A percentile compares a stretch with the other conserved stretches of the same genome.
These are phyloP conservation scores for Rutstroemia sp. DNA, from an alignment of 2,329 filamentous ascomycete genomes.

Conservation along the genomic window DNA sequence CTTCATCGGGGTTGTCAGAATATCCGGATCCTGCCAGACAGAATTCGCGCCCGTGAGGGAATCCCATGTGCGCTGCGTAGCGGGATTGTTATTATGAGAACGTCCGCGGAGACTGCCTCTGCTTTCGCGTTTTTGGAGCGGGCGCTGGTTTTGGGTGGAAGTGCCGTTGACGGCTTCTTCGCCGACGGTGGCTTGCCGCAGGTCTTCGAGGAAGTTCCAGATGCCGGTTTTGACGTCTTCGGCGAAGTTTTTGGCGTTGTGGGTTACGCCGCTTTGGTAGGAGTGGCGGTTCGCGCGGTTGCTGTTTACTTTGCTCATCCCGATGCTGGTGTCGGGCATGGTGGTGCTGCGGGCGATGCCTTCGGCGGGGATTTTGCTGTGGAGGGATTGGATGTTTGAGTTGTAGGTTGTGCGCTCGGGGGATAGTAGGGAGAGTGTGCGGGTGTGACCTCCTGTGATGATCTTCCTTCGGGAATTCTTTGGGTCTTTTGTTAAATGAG, in stretches of 20 bases:
- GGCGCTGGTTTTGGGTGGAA: conserved; percentile 26
- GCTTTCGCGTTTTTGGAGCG: conserved; percentile 30
- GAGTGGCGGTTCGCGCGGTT: conserved; percentile 25
- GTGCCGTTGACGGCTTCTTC: conserved; percentile 71
- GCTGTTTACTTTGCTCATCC: conserved; percentile 20
- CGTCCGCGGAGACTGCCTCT: conserved; percentile 26
- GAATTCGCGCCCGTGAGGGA: conserved; percentile 22
- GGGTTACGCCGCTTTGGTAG: conserved; percentile 26
- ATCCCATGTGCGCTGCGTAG: conserved; percentile 23
- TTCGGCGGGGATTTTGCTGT: conserved; percentile 27
- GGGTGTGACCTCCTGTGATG: conserved; percentile 58
- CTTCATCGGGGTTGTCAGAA: conserved; percentile 11
- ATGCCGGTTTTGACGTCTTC: conserved; percentile 84
- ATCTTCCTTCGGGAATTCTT: conserved; percentile 48
- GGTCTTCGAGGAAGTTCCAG: conserved; percentile 91
- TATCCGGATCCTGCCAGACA: conserved; percentile 12
- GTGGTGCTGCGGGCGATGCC: conserved; percentile 20
- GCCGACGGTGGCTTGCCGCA: conserved; percentile 90
- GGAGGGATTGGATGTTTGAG: conserved; percentile 28
- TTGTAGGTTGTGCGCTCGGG: conserved; percentile 33
- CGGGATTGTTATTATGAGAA: conserved; percentile 14
- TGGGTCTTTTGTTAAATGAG: conserved; percentile 17
- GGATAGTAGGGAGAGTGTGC: conserved; percentile 75
- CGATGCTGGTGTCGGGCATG: conserved; percentile 28
- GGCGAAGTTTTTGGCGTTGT: conserved; percentile 29